These are phyloP conservation scores for Colletotrichum cordylinicola DNA, from an alignment of 2,329 filamentous ascomycete genomes.

Conservation along the genomic window DNA sequence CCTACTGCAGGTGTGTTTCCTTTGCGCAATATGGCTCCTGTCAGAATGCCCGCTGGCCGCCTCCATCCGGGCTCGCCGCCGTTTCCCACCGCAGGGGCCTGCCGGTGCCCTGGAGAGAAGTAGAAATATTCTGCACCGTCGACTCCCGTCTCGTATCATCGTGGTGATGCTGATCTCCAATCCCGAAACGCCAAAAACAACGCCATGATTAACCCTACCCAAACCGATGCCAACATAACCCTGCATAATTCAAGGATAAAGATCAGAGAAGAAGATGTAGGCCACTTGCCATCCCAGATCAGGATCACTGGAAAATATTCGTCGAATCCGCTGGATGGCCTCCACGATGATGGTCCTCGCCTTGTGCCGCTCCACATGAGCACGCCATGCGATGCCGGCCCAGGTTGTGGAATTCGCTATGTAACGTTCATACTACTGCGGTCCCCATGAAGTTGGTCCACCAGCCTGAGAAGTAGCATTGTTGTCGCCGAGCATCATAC, in stretches of 20 bases:
- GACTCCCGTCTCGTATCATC: neutral
- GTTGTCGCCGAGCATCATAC: neutral
- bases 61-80: neutral
- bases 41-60: neutral
- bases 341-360: neutral
- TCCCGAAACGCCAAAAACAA: conserved; percentile 2
- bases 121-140: neutral
- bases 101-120: neutral
- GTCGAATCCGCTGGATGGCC: neutral
- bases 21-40: neutral
- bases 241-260: neutral
- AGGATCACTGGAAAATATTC: neutral
- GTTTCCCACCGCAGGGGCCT: neutral
- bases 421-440: neutral
- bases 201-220: neutral
- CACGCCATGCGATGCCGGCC: neutral
- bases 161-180: neutral
- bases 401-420: neutral
- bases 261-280: neutral
- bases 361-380: neutral
- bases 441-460: neutral
- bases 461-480: neutral
- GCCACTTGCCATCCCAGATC: neutral
- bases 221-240: neutral
- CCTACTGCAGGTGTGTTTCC: neutral